Evolutionary conservation across 306 rosid species (phyloP).

Genomic region (Canavalia ensiformis): DNA sequence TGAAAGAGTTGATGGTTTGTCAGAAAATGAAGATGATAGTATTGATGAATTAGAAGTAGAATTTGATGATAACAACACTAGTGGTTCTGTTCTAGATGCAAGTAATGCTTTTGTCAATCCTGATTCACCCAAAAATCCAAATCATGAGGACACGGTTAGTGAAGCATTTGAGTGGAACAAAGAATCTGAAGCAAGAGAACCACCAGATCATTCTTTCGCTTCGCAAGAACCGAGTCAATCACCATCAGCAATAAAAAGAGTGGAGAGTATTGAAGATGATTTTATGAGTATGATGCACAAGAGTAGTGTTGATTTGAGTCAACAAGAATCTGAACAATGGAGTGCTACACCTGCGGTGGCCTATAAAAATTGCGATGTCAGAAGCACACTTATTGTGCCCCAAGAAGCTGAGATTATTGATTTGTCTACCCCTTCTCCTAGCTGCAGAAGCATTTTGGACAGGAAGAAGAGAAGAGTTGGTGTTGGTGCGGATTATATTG

Average conservation of each 20-base stretch:
- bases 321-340: slow-evolving; percentile 42
- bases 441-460: slow-evolving; percentile 57
- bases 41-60: slow-evolving; percentile 58
- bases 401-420: slow-evolving; percentile 74
- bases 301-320: slow-evolving; percentile 41
- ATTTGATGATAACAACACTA: slow-evolving; percentile 40
- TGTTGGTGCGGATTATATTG: slow-evolving; percentile 62
- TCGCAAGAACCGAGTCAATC: slow-evolving; percentile 41
- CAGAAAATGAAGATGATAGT: slow-evolving; percentile 63
- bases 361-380: slow-evolving; percentile 31
- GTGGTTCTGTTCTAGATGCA: slow-evolving; percentile 43
- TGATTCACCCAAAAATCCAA: slow-evolving; percentile 35
- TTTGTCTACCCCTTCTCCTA: slow-evolving; percentile 82
- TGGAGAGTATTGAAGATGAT: slow-evolving; percentile 47
- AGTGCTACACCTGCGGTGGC: slow-evolving; percentile 23
- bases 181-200: slow-evolving; percentile 51
- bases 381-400: slow-evolving; percentile 43
- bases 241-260: slow-evolving; percentile 18
- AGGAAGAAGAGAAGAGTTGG: slow-evolving; percentile 68
- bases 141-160: background rate
- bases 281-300: slow-evolving; percentile 5
- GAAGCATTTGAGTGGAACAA: slow-evolving; percentile 35
- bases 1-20: slow-evolving; percentile 51
- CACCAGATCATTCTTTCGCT: slow-evolving; percentile 34
- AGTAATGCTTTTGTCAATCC: slow-evolving; percentile 42